Evolutionary conservation across 2,329 filamentous ascomycete genomes (phyloP).

Genomic region (Fusarium sp.): DNA sequence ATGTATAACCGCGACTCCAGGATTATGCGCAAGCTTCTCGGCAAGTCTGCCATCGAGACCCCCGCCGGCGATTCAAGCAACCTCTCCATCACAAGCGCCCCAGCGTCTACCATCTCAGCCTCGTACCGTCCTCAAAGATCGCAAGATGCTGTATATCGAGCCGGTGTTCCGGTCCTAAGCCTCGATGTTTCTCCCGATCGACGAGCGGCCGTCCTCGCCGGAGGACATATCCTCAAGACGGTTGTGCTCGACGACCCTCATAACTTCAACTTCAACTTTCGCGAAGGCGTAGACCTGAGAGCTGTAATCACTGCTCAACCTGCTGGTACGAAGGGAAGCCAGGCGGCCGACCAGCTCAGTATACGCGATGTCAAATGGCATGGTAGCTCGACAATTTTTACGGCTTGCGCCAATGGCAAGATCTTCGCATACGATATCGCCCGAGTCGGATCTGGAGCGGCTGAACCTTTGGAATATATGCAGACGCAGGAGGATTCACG

Average conservation of each 20-base stretch:
- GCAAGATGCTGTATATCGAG: slow-evolving; percentile 69
- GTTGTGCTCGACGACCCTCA: slow-evolving; percentile 66
- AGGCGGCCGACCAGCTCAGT: slow-evolving; percentile 70
- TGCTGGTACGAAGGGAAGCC: slow-evolving; percentile 59
- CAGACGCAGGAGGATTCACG: slow-evolving; percentile 74
- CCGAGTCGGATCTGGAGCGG: slow-evolving; percentile 61
- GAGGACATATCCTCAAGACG: slow-evolving; percentile 73
- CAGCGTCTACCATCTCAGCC: slow-evolving; percentile 53
- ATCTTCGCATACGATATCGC: slow-evolving; percentile 76
- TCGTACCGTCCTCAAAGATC: slow-evolving; percentile 68
- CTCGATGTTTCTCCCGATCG: slow-evolving; percentile 73
- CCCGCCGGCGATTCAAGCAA: slow-evolving; percentile 57
- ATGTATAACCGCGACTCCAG: slow-evolving; percentile 70
- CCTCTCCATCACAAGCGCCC: slow-evolving; percentile 64
- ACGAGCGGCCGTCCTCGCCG: slow-evolving; percentile 69
- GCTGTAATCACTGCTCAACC: slow-evolving; percentile 66
- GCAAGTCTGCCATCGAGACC: slow-evolving; percentile 66
- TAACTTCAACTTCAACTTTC: slow-evolving; percentile 60
- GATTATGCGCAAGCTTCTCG: slow-evolving; percentile 74
- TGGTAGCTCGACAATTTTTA: slow-evolving; percentile 70
- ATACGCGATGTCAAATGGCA: slow-evolving; percentile 76
- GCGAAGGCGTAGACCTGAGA: slow-evolving; percentile 72
- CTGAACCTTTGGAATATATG: slow-evolving; percentile 67
- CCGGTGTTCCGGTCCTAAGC: slow-evolving; percentile 68
- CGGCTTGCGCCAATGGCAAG: slow-evolving; percentile 74